Conservation (phyloP, 345 rosid species). For the Iberis pinnata region DNA sequence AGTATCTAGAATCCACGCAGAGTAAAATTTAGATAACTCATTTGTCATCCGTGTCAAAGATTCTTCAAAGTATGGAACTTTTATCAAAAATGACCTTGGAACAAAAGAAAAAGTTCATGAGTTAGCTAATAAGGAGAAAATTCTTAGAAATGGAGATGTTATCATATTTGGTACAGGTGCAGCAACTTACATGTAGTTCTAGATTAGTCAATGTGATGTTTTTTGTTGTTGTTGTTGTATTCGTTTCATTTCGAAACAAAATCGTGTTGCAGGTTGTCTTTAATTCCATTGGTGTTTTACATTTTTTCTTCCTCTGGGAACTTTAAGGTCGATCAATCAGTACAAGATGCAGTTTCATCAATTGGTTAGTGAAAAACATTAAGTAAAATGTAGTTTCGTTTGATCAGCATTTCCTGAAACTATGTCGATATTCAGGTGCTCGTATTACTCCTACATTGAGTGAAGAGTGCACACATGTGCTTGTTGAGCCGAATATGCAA, state of each 20-base stretch:
- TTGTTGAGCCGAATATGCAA: constrained; percentile 46
- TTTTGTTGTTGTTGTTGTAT: neutral
- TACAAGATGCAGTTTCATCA: too few relatives aligned
- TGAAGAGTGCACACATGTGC: too few relatives aligned
- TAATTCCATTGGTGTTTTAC: constrained; percentile 48
- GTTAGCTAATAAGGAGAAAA: too few relatives aligned
- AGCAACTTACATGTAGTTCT: constrained; percentile 68
- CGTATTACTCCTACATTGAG: too few relatives aligned
- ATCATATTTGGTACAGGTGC: constrained; percentile 78
- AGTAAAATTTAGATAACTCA: too few relatives aligned
- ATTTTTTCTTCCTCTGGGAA: constrained; percentile 38
- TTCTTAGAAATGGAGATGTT: constrained; percentile 59
- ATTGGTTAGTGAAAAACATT: constrained; percentile 31
- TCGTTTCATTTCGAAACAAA: neutral
- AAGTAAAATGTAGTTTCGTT: constrained; percentile 13
- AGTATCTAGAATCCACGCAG: too few relatives aligned
- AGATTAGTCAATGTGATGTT: neutral
- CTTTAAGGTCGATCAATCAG: constrained; percentile 34
- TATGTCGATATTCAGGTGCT: constrained; percentile 48
- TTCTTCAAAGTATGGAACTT: too few relatives aligned
- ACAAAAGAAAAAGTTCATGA: constrained; percentile 38
- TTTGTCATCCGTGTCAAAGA: constrained; percentile 53
- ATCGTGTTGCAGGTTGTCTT: constrained; percentile 52
- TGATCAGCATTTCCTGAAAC: constrained; percentile 4
- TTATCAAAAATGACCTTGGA: too few relatives aligned